A percentile compares a stretch with the other conserved stretches of the same genome.
Conservation (phyloP, 768 basidiomycete species). For the Trametes cubensis region DNA sequence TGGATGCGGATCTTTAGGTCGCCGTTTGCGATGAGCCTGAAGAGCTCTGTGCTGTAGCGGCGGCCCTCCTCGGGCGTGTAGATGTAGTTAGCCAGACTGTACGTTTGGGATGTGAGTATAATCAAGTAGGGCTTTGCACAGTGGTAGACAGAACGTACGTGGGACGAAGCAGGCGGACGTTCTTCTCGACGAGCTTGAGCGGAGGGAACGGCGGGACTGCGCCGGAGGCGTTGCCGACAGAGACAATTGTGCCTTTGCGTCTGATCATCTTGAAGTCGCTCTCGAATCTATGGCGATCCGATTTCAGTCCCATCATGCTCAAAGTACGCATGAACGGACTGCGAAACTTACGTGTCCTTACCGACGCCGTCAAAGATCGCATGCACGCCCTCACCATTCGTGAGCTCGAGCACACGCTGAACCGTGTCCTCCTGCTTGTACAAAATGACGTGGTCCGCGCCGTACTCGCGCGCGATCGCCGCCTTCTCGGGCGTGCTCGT, state of each 20-base stretch:
- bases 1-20: slow-evolving; percentile 66
- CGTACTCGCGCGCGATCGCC: slow-evolving; percentile 70
- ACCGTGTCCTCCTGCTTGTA: slow-evolving; percentile 76
- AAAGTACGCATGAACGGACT: neutral
- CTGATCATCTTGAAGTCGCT: slow-evolving; percentile 78
- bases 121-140: neutral
- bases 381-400: slow-evolving; percentile 78
- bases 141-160: slow-evolving; percentile 43
- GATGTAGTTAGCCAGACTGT: slow-evolving; percentile 71
- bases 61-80: slow-evolving; percentile 72
- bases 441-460: slow-evolving; percentile 84
- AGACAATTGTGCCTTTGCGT: slow-evolving; percentile 88
- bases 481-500: slow-evolving; percentile 85
- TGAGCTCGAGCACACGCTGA: slow-evolving; percentile 69
- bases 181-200: slow-evolving; percentile 76
- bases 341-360: slow-evolving; percentile 76
- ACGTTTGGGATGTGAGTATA: slow-evolving; percentile 14
- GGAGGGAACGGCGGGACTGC: slow-evolving; percentile 75
- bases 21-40: slow-evolving; percentile 59
- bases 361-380: slow-evolving; percentile 93
- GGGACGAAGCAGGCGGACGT: slow-evolving; percentile 77
- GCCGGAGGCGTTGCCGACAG: slow-evolving; percentile 92
- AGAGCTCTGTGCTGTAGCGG: slow-evolving; percentile 68
- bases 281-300: slow-evolving; percentile 58
- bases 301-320: neutral